phyloP scores from a whole-genome alignment of 179 eudicot species.

The Patellifolia procumbens region DNA sequence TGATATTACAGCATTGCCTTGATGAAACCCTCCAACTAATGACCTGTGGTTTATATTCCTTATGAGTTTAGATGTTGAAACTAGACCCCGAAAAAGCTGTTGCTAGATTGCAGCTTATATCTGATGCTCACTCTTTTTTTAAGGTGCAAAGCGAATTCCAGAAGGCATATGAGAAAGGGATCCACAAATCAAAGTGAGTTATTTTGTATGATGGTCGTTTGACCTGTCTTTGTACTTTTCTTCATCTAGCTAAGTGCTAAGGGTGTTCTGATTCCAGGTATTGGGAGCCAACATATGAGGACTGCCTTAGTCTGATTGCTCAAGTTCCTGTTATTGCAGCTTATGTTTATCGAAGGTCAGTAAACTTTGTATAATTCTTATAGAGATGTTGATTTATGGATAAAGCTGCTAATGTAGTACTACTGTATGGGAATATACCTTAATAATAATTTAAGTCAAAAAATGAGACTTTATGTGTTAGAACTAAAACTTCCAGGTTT shows the following conservation, averaged over 20 bases:
- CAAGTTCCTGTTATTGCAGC: conserved; percentile 37
- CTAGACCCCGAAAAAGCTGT: not conserved
- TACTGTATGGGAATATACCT: not conserved
- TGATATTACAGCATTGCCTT: not conserved
- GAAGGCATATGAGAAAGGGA: conserved; percentile 96
- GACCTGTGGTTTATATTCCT: conserved; percentile 8
- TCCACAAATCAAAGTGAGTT: conserved; percentile 82
- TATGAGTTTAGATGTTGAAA: not conserved
- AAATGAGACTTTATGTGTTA: not conserved
- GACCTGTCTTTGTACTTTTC: not conserved
- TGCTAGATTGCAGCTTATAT: not conserved
- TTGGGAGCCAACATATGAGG: conserved; percentile 98
- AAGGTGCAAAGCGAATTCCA: conserved; percentile 98
- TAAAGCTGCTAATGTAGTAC: not conserved
- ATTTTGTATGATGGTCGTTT: conserved; percentile 4
- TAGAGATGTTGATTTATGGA: not conserved
- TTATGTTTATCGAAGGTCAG: conserved; percentile 57
- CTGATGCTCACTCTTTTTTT: conserved; percentile 6
- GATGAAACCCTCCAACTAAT: not conserved
- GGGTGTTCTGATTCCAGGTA: conserved; percentile 48
- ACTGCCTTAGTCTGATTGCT: conserved; percentile 88
- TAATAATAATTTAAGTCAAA: not conserved
- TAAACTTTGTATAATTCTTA: not conserved
- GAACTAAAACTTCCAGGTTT: not conserved
- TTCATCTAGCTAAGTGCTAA: conserved; percentile 27